A percentile compares a stretch with the other conserved stretches of the same genome.
These are phyloP conservation scores for Globisporangium abappressorium DNA, from an alignment of 352 stramenopile genomes.

Conservation along the genomic window DNA sequence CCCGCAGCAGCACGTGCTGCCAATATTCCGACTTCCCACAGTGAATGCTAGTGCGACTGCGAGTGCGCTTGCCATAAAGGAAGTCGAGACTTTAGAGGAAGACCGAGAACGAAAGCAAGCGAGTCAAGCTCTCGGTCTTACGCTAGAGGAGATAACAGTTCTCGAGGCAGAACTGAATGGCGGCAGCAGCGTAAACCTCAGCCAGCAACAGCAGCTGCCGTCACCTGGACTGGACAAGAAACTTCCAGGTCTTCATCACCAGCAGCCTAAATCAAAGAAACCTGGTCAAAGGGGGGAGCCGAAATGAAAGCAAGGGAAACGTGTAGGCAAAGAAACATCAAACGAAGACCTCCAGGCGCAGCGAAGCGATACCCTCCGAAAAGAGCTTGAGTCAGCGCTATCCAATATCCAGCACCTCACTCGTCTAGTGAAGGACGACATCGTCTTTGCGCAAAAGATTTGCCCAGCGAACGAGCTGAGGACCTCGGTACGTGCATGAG, in stretches of 20 bases:
- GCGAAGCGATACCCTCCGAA: constrained; percentile 31
- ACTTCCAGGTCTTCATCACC: constrained; percentile 5
- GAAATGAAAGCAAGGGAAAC: constrained; percentile 4
- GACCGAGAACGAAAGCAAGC: constrained; percentile 54
- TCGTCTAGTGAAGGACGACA: constrained; percentile 69
- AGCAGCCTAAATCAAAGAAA: not conserved
- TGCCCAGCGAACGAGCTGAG: constrained; percentile 58
- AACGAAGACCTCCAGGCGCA: constrained; percentile 5
- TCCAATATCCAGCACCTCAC: constrained; percentile 66
- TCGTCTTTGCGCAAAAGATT: constrained; percentile 65
- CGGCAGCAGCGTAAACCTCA: not conserved
- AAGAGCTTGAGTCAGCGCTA: constrained; percentile 56
- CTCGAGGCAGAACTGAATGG: constrained; percentile 57
- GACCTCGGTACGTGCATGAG: constrained; percentile 33
- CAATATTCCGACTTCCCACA: constrained; percentile 64
- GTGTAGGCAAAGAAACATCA: not conserved
- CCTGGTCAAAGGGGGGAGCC: not conserved
- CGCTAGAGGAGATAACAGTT: constrained; percentile 61
- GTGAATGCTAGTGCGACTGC: constrained; percentile 51
- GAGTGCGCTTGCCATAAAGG: constrained; percentile 30
- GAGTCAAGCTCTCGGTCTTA: constrained; percentile 61
- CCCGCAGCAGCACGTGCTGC: constrained; percentile 47
- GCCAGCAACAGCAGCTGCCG: not conserved
- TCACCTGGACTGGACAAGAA: not conserved
- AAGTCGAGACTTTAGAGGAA: constrained; percentile 44